A percentile compares a stretch with the other conserved stretches of the same genome.
Evolutionary conservation across 768 basidiomycete genomes (phyloP).

Genomic region (Tubosaeta sp.): DNA sequence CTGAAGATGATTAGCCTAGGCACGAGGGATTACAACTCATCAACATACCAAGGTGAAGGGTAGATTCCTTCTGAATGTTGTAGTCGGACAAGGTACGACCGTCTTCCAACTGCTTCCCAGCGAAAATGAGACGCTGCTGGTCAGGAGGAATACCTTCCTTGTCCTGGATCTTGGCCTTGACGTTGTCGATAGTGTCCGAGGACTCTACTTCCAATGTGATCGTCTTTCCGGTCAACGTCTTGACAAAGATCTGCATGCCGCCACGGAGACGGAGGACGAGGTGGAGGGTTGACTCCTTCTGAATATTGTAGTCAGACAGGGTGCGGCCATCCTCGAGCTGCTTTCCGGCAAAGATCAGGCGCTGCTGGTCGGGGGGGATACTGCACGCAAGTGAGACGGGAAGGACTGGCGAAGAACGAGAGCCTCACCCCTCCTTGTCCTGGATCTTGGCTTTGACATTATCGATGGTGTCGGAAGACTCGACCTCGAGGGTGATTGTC

Average conservation of each 20-base stretch:
- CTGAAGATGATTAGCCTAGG: conserved; percentile 21
- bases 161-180: conserved; percentile 90
- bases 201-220: conserved; percentile 90
- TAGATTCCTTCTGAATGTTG: conserved; percentile 88
- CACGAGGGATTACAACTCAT: accelerated
- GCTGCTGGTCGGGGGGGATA: conserved; percentile 87
- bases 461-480: conserved; percentile 26
- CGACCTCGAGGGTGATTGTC: conserved; percentile 51
- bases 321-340: conserved; percentile 94
- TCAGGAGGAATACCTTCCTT: conserved; percentile 89
- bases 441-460: conserved; percentile 46
- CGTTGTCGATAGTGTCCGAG: conserved; percentile 83
- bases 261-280: conserved; percentile 86
- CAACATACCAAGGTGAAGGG: conserved; percentile 43
- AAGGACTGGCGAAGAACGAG: accelerated
- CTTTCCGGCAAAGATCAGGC: conserved; percentile 95
- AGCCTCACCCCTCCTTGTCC: conserved; percentile 58
- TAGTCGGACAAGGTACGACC: conserved; percentile 89
- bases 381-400: conserved; percentile 20
- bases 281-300: conserved; percentile 94
- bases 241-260: conserved; percentile 83
- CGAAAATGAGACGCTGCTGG: conserved; percentile 88
- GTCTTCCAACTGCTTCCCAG: conserved; percentile 90
- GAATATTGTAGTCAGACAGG: conserved; percentile 86
- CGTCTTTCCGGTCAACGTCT: conserved; percentile 85